Evolutionary conservation across 192 early-diverging fungal genomes (phyloP), one percentile per base, ranked within the genome.

Genomic region (Coemansia sp.): DNA sequence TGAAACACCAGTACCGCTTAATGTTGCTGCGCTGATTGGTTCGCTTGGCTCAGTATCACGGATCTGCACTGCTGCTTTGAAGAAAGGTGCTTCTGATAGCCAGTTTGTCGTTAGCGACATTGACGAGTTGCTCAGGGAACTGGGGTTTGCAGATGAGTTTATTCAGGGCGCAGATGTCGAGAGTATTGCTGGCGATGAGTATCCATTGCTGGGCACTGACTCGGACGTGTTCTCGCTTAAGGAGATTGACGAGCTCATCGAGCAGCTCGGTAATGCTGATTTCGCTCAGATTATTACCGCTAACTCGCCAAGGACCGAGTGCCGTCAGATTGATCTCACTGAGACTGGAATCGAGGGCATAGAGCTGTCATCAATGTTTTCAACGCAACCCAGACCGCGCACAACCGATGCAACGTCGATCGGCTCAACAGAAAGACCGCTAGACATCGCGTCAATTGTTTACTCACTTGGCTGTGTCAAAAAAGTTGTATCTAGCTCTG

Each of bases 191-290:
- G 50, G 30, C 2, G 18, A 39, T 0, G 41, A 19, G 4, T 23
- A 37, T 11, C 53, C 42, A 9, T 14, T 46, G 41, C 11, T 52
- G 33, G 22, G 27, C 8, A 27, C 40, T 2, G 57, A 73, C 19
- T 38, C 53, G 14, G 70, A 73, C 15, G 21, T 44, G 57, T 64
- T 74, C 22, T 68, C 71, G 8, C 15, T 68, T 24, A 33, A 44
- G 9, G 71, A 74, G 11, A 74, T 74, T 25, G 62, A 68, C 54
- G 61, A 64, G 44, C 58, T 74, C 9, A 64, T 74, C 34, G 66
- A 68, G 46, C 65, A 67, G 57, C 58, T 74, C 12, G 66, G 50
- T 18, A 23, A 54, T 27, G 22, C 60, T 11, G 42, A 45, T 2
- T 21, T 34, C 25, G 42, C 60, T 18, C 9, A 34, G 11, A 24